Conservation (phyloP, 805 yeast species). For the Kockiozyma suomiensis region DNA sequence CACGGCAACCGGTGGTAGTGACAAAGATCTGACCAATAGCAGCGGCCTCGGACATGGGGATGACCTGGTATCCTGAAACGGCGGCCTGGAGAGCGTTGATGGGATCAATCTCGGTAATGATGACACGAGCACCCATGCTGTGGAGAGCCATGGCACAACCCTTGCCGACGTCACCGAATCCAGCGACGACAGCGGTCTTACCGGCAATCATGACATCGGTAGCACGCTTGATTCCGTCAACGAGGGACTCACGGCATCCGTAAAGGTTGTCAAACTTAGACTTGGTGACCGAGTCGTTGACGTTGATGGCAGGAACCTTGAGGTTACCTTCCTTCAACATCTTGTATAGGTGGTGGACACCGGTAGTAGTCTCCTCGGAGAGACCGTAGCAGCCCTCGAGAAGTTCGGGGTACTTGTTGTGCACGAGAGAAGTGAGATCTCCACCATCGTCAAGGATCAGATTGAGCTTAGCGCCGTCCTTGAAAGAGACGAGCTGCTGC, state of each 20-base stretch:
- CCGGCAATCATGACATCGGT: constrained; percentile 99
- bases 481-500: constrained; percentile 98
- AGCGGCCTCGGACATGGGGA: constrained; percentile 93
- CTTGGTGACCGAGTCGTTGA: constrained; percentile 98
- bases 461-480: constrained; percentile 92
- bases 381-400: constrained; percentile 92
- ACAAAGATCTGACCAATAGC: constrained; percentile 94
- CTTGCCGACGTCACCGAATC: constrained; percentile 99
- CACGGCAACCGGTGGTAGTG: constrained; percentile 99
- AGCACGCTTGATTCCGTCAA: constrained; percentile 99
- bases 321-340: constrained; percentile 84
- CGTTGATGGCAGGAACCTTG: constrained; percentile 99
- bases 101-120: constrained; percentile 97
- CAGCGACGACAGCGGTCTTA: constrained; percentile 98
- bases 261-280: constrained; percentile 98
- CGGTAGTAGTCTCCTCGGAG: constrained; percentile 99
- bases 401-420: constrained; percentile 97
- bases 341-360: constrained; percentile 98
- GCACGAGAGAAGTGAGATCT: constrained; percentile 94
- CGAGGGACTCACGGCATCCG: constrained; percentile 98
- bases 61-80: constrained; percentile 97
- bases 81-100: constrained; percentile 99
- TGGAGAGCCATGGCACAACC: constrained; percentile 99
- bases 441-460: constrained; percentile 99
- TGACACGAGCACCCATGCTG: constrained; percentile 99